Conservation (phyloP, 805 yeast genomes). For the Starmerella asiatica region DNA sequence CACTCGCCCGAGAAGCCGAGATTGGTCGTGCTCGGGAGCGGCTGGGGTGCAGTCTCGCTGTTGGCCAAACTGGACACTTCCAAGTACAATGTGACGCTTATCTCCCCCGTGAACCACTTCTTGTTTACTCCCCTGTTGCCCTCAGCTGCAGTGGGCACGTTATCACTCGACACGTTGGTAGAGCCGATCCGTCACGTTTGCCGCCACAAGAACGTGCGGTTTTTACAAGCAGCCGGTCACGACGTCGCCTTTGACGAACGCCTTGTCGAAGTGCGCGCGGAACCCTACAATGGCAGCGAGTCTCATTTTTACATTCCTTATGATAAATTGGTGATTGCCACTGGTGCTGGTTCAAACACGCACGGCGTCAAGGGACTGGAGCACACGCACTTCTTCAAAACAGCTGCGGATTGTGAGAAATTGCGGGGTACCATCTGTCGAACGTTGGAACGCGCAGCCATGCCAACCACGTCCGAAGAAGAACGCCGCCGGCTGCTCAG, state of each 20-base stretch:
- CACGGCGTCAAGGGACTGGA: constrained; percentile 62
- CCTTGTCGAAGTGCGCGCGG: constrained; percentile 42
- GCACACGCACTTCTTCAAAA: constrained; percentile 47
- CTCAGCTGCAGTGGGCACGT: constrained; percentile 57
- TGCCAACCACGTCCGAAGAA: constrained; percentile 51
- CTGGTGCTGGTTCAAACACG: constrained; percentile 54
- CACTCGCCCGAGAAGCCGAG: constrained; percentile 38
- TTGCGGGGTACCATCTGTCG: constrained; percentile 43
- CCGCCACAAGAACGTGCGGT: constrained; percentile 42
- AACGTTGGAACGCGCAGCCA: constrained; percentile 47
- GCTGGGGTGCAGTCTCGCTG: constrained; percentile 58
- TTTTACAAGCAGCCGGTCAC: constrained; percentile 49
- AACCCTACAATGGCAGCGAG: constrained; percentile 27
- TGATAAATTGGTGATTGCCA: constrained; percentile 54
- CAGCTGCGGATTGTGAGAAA: constrained; percentile 49
- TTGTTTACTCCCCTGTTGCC: constrained; percentile 58
- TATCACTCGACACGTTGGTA: constrained; percentile 48
- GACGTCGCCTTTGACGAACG: constrained; percentile 43
- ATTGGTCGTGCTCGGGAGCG: constrained; percentile 51
- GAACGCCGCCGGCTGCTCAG: constrained; percentile 48
- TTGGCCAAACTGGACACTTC: constrained; percentile 39
- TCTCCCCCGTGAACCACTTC: constrained; percentile 58
- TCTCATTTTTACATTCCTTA: constrained; percentile 50
- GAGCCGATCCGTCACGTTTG: constrained; percentile 52
- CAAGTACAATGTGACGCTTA: constrained; percentile 50